Conservation (phyloP, 176 grass and related monocot species). For the Chloris gayana region DNA sequence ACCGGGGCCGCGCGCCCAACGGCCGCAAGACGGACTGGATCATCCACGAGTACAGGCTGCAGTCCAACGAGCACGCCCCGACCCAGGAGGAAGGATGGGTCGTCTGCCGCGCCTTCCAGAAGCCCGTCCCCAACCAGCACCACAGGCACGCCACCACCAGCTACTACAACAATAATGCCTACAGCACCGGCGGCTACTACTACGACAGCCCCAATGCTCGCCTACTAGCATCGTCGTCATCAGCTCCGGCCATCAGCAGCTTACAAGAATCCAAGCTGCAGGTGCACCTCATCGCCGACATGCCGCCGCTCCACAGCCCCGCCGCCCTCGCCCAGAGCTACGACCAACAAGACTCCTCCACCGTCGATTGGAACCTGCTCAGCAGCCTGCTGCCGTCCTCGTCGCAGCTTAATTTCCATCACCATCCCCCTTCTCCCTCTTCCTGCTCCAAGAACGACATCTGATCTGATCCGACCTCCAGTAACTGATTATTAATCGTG, state of each 20-base stretch:
- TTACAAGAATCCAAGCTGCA: conserved; percentile 36
- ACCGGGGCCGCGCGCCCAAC: conserved; percentile 88
- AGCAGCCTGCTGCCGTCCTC: conserved; percentile 53
- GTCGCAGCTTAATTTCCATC: conserved; percentile 49
- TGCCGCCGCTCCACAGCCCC: conserved; percentile 43
- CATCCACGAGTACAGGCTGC: conserved; percentile 93
- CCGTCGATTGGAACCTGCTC: conserved; percentile 55
- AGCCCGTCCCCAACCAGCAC: conserved; percentile 62
- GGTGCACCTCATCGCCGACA: conserved; percentile 46
- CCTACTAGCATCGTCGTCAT: not conserved
- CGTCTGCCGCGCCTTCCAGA: conserved; percentile 89
- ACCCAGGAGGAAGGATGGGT: conserved; percentile 99
- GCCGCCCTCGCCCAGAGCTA: conserved; percentile 7
- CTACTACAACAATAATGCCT: conserved; percentile 39
- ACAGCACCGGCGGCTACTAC: conserved; percentile 20
- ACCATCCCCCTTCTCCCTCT: not conserved
- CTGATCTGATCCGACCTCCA: too few relatives aligned
- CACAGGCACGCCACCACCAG: conserved; percentile 46
- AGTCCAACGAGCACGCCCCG: conserved; percentile 70
- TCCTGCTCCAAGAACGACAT: conserved; percentile 51
- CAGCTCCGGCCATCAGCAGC: not conserved
- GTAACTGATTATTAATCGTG: conserved; percentile 9
- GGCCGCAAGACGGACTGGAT: conserved; percentile 91
- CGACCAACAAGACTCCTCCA: conserved; percentile 29
- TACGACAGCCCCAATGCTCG: conserved; percentile 8